Percentiles rank a stretch among this genome's conserved stretches.
Conservation (phyloP, 495 filamentous ascomycete species). For the Trichocladium antarcticum region DNA sequence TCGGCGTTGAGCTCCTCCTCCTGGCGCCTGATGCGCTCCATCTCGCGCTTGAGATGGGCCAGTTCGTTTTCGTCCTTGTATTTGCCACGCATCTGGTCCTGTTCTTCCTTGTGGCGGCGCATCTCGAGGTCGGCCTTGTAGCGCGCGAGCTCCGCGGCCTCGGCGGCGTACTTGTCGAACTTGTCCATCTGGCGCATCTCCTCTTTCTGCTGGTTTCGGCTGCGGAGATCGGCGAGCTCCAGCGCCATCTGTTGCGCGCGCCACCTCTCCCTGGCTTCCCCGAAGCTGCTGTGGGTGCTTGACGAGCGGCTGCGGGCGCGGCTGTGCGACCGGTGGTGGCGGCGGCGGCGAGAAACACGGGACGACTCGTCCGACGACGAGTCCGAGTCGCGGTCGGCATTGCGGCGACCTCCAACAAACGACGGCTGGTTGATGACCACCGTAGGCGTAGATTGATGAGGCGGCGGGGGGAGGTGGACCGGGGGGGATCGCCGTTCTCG, state of each 20-base stretch:
- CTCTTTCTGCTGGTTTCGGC: conserved; percentile 14
- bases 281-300: conserved; percentile 22
- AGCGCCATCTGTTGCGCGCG: conserved; percentile 17
- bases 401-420: background rate
- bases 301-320: conserved; percentile 18
- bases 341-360: conserved; percentile 7
- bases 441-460: conserved; percentile 16
- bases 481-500: conserved; percentile 30
- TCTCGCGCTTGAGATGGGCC: conserved; percentile 19
- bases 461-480: conserved; percentile 5
- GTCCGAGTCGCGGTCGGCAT: conserved; percentile 18
- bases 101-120: conserved; percentile 33
- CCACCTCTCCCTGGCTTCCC: conserved; percentile 18
- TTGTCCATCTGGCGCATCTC: conserved; percentile 11
- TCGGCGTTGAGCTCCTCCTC: conserved; percentile 33
- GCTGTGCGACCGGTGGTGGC: conserved; percentile 18
- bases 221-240: conserved; percentile 14
- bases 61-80: conserved; percentile 25
- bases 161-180: conserved; percentile 20
- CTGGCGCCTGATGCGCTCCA: conserved; percentile 18
- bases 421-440: conserved; percentile 14
- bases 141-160: conserved; percentile 35
- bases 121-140: conserved; percentile 35
- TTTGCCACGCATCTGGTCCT: conserved; percentile 28
- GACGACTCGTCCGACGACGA: conserved; percentile 25